Conservation (phyloP, 257 asterid genomes). For the Solanum appendiculatum region DNA sequence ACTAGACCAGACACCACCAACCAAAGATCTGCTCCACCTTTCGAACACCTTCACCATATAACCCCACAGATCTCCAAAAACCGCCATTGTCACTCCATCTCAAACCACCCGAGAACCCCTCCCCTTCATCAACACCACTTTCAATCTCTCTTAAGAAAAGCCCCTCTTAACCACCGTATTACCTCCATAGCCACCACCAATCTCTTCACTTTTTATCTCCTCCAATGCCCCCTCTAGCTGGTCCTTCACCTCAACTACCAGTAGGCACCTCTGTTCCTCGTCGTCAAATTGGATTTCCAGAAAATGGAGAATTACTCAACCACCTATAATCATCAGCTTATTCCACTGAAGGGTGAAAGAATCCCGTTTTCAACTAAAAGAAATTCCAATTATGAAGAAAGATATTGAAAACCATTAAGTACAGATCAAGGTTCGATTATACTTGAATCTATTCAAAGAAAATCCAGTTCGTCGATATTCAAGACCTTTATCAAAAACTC, state of each 20-base stretch:
- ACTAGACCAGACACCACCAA: neutral
- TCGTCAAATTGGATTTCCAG: neutral
- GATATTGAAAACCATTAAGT: neutral
- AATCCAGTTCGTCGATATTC: neutral
- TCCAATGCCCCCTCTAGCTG: neutral
- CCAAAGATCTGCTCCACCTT: neutral
- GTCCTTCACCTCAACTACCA: neutral
- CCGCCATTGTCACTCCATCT: neutral
- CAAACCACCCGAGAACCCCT: neutral
- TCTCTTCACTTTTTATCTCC: neutral
- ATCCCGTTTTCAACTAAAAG: neutral
- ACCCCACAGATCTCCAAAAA: neutral
- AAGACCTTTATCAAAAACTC: neutral
- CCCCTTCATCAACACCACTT: neutral
- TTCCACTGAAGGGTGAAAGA: neutral
- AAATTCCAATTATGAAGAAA: neutral
- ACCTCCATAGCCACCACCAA: neutral
- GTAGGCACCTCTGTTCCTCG: neutral
- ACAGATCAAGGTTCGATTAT: neutral
- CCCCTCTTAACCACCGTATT: neutral
- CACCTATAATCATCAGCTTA: neutral
- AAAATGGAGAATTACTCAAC: neutral
- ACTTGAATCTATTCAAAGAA: neutral
- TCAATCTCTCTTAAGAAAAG: neutral
- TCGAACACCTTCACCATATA: neutral